These are phyloP conservation scores for Agrocybe pediades DNA, from an alignment of 768 basidiomycete genomes.

Conservation along the genomic window DNA sequence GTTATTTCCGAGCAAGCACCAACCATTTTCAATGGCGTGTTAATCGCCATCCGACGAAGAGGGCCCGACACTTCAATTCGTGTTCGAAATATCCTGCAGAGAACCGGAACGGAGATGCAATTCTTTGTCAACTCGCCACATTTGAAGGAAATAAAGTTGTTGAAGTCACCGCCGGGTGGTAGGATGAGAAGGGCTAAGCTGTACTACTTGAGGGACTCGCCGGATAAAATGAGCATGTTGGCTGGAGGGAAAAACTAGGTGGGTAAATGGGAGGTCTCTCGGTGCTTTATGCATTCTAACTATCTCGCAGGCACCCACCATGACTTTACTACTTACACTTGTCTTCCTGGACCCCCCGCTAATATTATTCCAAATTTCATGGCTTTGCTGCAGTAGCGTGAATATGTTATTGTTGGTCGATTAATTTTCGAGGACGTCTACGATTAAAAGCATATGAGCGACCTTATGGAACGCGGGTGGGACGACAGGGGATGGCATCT, in stretches of 20 bases:
- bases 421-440: too few relatives aligned
- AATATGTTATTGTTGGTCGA: too few relatives aligned
- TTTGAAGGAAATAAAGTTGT: slow-evolving; percentile 83
- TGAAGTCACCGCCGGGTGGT: slow-evolving; percentile 63
- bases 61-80: slow-evolving; percentile 89
- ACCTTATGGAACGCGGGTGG: too few relatives aligned
- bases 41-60: slow-evolving; percentile 79
- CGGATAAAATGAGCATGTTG: slow-evolving; percentile 83
- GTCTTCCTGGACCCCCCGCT: neutral
- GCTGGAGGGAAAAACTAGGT: slow-evolving; percentile 44
- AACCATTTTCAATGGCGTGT: slow-evolving; percentile 84
- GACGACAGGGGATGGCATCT: too few relatives aligned
- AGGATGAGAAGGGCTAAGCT: slow-evolving; percentile 78
- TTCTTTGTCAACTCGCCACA: slow-evolving; percentile 87
- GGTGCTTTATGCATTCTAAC: too few relatives aligned
- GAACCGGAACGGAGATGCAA: slow-evolving; percentile 92
- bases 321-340: too few relatives aligned
- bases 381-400: too few relatives aligned
- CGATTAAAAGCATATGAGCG: too few relatives aligned
- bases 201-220: slow-evolving; percentile 80
- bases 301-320: too few relatives aligned
- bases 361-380: neutral
- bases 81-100: slow-evolving; percentile 86
- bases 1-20: slow-evolving; percentile 79
- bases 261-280: too few relatives aligned